These are phyloP conservation scores for Paracoccidioides brasiliensis DNA, from an alignment of 2,329 filamentous ascomycete species.

Conservation along the genomic window DNA sequence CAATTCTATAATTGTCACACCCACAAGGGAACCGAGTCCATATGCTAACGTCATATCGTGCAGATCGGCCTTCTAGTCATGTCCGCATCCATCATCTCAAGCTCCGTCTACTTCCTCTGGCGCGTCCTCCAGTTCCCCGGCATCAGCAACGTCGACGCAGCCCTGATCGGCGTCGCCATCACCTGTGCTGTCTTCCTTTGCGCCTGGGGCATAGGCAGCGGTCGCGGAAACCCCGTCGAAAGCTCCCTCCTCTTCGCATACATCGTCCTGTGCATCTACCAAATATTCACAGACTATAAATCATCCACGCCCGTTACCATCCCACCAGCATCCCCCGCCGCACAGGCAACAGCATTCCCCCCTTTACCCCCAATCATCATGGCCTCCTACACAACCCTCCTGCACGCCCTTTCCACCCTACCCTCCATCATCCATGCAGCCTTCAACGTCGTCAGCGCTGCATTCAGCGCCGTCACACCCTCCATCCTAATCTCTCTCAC, in stretches of 20 bases:
- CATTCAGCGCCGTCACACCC: conserved; percentile 88
- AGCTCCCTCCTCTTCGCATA: conserved; percentile 93
- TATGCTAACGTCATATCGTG: conserved; percentile 9
- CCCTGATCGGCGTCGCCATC: conserved; percentile 81
- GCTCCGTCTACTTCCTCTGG: conserved; percentile 92
- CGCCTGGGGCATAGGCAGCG: conserved; percentile 86
- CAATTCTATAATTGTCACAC: neutral
- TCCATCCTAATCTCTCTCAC: conserved; percentile 90
- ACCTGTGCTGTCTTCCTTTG: conserved; percentile 87
- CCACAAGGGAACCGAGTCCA: neutral
- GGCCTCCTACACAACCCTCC: conserved; percentile 87
- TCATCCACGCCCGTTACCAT: conserved; percentile 56
- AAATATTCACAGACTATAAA: conserved; percentile 97
- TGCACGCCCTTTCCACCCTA: conserved; percentile 71
- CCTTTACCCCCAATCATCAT: conserved; percentile 96
- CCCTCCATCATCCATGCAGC: conserved; percentile 71
- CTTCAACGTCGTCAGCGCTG: conserved; percentile 76
- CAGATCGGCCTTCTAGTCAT: conserved; percentile 79
- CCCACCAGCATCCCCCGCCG: conserved; percentile 36
- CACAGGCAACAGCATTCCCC: conserved; percentile 63
- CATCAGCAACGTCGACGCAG: conserved; percentile 82
- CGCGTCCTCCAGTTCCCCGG: conserved; percentile 86
- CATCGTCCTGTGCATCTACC: conserved; percentile 95
- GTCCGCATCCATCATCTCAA: conserved; percentile 83
- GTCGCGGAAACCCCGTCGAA: conserved; percentile 87